phyloP scores from a whole-genome alignment of 345 rosid genomes.

The Lenwebbia sp. region DNA sequence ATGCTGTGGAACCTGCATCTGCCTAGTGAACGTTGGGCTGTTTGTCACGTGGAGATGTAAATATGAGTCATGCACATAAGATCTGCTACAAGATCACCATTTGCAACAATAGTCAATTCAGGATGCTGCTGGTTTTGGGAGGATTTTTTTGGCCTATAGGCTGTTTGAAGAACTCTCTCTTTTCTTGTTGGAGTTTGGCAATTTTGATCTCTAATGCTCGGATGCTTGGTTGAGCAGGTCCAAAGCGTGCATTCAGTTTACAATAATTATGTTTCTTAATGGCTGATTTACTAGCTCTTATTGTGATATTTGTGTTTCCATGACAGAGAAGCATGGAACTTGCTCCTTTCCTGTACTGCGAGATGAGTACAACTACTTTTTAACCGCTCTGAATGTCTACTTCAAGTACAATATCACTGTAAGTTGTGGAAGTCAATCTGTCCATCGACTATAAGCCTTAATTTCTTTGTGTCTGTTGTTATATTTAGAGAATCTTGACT shows the following conservation, averaged over 20 bases:
- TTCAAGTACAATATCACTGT: slow-evolving; percentile 83
- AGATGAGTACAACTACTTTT: slow-evolving; percentile 77
- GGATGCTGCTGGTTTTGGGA: not conserved
- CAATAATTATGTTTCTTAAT: not conserved
- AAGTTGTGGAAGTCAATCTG: slow-evolving; percentile 17
- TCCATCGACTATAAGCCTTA: not conserved
- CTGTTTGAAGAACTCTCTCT: not conserved
- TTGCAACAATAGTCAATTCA: not conserved
- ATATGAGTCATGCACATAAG: not conserved
- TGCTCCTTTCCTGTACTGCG: slow-evolving; percentile 66
- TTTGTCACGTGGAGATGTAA: not conserved
- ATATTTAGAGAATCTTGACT: not conserved
- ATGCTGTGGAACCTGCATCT: not conserved
- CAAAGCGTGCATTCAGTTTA: not conserved
- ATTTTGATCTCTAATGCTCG: not conserved
- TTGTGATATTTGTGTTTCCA: not conserved
- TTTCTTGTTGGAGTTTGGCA: not conserved
- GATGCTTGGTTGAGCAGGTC: not conserved
- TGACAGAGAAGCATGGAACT: slow-evolving; percentile 89
- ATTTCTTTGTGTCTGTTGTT: not conserved
- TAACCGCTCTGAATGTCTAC: slow-evolving; percentile 60
- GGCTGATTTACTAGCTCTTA: not conserved
- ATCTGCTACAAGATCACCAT: not conserved
- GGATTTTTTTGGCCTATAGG: not conserved
- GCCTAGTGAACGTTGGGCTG: not conserved